These are phyloP conservation scores for Aspergillus avenaceus DNA, from an alignment of 495 filamentous ascomycete genomes.

Conservation along the genomic window DNA sequence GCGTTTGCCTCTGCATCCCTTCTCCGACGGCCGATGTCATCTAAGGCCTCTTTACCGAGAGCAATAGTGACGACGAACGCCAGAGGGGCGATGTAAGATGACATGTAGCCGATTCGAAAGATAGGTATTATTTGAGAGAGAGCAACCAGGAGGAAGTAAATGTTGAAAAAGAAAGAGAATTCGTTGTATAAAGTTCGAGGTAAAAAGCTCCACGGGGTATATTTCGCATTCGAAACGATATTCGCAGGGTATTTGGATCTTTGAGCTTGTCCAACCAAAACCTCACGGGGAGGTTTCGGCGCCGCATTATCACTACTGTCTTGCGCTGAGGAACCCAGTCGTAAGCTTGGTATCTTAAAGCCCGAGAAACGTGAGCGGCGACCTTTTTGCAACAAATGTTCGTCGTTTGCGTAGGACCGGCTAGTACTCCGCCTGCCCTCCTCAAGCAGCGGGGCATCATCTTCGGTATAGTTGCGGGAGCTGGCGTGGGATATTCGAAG, in stretches of 20 bases:
- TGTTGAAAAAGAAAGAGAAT: slow-evolving; percentile 99
- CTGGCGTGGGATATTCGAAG: slow-evolving; percentile 41
- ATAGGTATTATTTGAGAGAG: slow-evolving; percentile 87
- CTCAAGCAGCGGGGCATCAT: slow-evolving; percentile 63
- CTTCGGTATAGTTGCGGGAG: slow-evolving; percentile 50
- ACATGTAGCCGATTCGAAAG: slow-evolving; percentile 87
- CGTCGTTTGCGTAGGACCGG: slow-evolving; percentile 26
- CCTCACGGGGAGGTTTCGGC: slow-evolving; percentile 37
- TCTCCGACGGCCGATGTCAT: slow-evolving; percentile 81
- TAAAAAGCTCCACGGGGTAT: slow-evolving; percentile 92
- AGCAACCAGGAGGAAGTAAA: slow-evolving; percentile 95
- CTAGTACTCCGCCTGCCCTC: slow-evolving; percentile 26
- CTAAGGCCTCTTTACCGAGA: slow-evolving; percentile 90
- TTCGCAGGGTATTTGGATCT: slow-evolving; percentile 56
- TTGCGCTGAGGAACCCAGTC: slow-evolving; percentile 16
- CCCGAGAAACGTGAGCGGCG: slow-evolving; percentile 27
- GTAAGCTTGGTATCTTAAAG: slow-evolving; percentile 20
- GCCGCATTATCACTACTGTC: slow-evolving; percentile 17
- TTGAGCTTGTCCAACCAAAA: slow-evolving; percentile 41
- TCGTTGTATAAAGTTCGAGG: slow-evolving; percentile 95
- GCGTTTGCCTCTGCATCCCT: slow-evolving; percentile 93
- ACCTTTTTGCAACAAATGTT: slow-evolving; percentile 19
- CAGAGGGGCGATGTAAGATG: slow-evolving; percentile 89
- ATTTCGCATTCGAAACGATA: slow-evolving; percentile 93
- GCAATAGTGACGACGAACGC: slow-evolving; percentile 90